Percentiles rank a stretch among this genome's conserved stretches.
phyloP scores from a whole-genome alignment of 768 basidiomycete species.

The Pluteus cervinus region DNA sequence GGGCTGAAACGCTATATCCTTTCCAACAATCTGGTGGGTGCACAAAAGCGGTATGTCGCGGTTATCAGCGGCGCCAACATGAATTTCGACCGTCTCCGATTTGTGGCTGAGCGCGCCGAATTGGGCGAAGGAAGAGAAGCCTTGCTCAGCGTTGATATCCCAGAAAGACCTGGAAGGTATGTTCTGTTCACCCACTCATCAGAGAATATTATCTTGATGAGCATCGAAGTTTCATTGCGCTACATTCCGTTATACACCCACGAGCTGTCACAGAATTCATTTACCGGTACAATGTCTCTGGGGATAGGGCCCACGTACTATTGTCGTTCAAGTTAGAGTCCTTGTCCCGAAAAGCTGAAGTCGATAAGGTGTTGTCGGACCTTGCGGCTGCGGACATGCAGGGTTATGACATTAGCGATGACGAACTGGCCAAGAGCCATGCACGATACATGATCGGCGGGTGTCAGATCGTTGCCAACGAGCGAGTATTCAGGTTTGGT shows the following conservation, averaged over 20 bases:
- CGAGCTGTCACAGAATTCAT: constrained; percentile 93
- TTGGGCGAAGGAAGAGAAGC: constrained; percentile 95
- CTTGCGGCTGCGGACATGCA: constrained; percentile 71
- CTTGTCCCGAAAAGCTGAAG: constrained; percentile 52
- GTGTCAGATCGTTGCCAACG: constrained; percentile 65
- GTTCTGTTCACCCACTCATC: constrained; percentile 13
- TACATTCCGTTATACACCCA: constrained; percentile 85
- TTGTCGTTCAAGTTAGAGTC: constrained; percentile 84
- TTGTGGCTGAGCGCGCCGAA: constrained; percentile 98
- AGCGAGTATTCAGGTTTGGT: constrained; percentile 94
- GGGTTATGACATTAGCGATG: constrained; percentile 85
- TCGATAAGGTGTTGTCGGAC: constrained; percentile 52
- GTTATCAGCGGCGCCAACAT: constrained; percentile 97
- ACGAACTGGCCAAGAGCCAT: constrained; percentile 95
- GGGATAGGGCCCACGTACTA: constrained; percentile 76
- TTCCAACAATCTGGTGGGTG: constrained; percentile 74
- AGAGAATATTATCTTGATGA: constrained; percentile 1
- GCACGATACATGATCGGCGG: constrained; percentile 95
- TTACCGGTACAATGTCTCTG: constrained; percentile 77
- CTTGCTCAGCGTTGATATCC: constrained; percentile 88
- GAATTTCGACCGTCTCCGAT: constrained; percentile 95
- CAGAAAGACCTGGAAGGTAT: constrained; percentile 88
- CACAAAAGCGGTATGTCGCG: constrained; percentile 84
- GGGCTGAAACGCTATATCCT: constrained; percentile 86
- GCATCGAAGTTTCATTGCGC: constrained; percentile 66